Evolutionary conservation across 2,329 filamentous ascomycete species (phyloP), one percentile per base, ranked within the genome.

Genomic region (Rhinocladiella similis): DNA sequence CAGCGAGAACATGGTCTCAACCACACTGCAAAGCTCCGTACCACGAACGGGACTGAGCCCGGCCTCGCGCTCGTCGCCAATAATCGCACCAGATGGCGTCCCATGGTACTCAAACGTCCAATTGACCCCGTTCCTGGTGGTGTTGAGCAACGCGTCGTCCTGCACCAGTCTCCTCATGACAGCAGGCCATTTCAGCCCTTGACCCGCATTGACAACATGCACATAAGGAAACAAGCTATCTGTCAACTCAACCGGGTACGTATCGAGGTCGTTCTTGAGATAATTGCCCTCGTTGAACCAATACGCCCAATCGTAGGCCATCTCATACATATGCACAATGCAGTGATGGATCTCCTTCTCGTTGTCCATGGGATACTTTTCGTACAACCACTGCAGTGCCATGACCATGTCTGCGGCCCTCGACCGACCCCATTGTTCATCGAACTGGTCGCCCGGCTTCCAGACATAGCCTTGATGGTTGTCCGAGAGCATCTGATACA

Each of bases 401-500:
- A 80, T 66, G 19, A 77, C 69, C 70, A 79, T 73, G 60, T 81
- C 78, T 14, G 73, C 69, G 25, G 68, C 68, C 29, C 76, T 64
- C 12, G 73, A 71, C 27, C 68, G 64, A 27, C 71, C 71, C 74
- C 75, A 77, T 38, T 69, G 66, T 33, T 69, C 66, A 53, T 77
- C 73, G 22, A 80, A 75, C 12, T 71, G 65, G 54, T 79, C 75
- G 1, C 73, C 73, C 1, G 69, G 63, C 27, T 77, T 76, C 49
- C 72, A 72, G 14, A 80, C 68, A 51, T 81, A 76, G 0, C 83
- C 83, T 1, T 75, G 75, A 43, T 77, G 77, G 60, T 83, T 76
- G 54, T 83, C 67, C 53, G 73, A 69, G 16, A 86, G 72, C 82
- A 86, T 86, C 29, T 66, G 68, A 60, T 84, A 74, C 64, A 78